Evolutionary conservation across 108 stramenopile genomes (phyloP).

Genomic region (Stephanodiscus minutulus): DNA sequence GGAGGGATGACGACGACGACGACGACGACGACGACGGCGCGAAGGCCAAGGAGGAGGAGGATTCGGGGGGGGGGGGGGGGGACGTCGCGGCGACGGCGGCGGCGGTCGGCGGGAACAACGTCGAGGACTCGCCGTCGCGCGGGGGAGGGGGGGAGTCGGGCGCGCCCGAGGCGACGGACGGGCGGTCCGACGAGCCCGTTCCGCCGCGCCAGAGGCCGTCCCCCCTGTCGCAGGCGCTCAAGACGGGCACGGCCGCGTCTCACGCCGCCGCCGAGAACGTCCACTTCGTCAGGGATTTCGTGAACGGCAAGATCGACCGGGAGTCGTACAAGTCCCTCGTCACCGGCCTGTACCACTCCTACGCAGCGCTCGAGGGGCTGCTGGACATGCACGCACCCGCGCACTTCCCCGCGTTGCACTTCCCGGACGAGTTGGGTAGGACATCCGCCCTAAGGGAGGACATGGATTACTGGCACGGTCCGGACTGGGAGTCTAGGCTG

Average conservation of each 20-base stretch:
- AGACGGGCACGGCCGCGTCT: slow-evolving; percentile 76
- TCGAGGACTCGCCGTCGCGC: slow-evolving; percentile 15
- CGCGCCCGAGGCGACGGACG: too few species aligned
- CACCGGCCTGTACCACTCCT: slow-evolving; percentile 70
- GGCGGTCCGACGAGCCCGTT: neutral
- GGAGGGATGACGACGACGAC: neutral
- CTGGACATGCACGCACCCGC: slow-evolving; percentile 64
- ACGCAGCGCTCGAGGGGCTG: slow-evolving; percentile 66
- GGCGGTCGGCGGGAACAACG: neutral
- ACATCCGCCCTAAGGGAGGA: slow-evolving; percentile 64
- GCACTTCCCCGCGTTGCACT: slow-evolving; percentile 70
- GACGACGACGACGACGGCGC: slow-evolving; percentile 18
- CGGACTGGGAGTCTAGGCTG: slow-evolving; percentile 21
- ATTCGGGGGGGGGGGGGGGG: slow-evolving; percentile 3
- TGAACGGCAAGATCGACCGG: slow-evolving; percentile 78
- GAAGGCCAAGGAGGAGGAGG: too few species aligned
- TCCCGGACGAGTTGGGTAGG: slow-evolving; percentile 72
- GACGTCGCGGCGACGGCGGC: slow-evolving; percentile 40
- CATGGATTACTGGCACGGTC: slow-evolving; percentile 78
- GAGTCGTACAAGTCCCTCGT: slow-evolving; percentile 68
- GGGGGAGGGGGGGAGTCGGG: slow-evolving; percentile 6
- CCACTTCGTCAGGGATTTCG: slow-evolving; percentile 87
- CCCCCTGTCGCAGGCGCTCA: slow-evolving; percentile 71
- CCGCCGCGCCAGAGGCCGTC: too few species aligned
- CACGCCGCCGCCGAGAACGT: slow-evolving; percentile 90